Percentiles rank a stretch among this genome's conserved stretches.
These are phyloP conservation scores for Francoa sonchifolia DNA, from an alignment of 441 rosid genomes.

Conservation along the genomic window DNA sequence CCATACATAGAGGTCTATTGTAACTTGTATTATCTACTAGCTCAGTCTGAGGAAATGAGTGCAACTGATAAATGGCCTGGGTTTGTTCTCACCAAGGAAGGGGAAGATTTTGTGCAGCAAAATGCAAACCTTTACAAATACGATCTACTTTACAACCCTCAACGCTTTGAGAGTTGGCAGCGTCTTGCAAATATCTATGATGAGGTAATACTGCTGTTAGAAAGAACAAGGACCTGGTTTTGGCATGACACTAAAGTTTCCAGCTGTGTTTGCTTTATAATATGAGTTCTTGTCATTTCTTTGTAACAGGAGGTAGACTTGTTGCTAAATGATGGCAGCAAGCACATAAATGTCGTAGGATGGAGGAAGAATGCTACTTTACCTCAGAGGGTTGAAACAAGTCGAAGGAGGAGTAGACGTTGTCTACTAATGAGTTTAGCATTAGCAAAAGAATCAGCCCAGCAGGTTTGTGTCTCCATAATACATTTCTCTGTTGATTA, in stretches of 20 bases:
- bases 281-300: constrained; percentile 19
- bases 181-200: constrained; percentile 92
- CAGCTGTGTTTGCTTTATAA: constrained; percentile 7
- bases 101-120: constrained; percentile 97
- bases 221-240: background rate
- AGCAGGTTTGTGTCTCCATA: constrained; percentile 50
- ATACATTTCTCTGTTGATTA: background rate
- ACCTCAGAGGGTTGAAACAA: constrained; percentile 83
- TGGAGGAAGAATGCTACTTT: constrained; percentile 83
- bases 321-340: constrained; percentile 97
- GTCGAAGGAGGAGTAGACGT: constrained; percentile 96
- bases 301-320: constrained; percentile 87
- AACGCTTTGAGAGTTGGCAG: constrained; percentile 95
- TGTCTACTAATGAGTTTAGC: constrained; percentile 95
- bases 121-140: constrained; percentile 78
- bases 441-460: constrained; percentile 66
- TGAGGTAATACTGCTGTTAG: constrained; percentile 65
- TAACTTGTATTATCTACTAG: constrained; percentile 81
- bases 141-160: constrained; percentile 83
- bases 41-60: constrained; percentile 90
- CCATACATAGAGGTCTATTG: constrained; percentile 76
- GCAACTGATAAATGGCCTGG: constrained; percentile 99
- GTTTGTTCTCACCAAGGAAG: constrained; percentile 95
- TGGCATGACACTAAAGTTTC: constrained; percentile 11
- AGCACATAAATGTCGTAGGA: constrained; percentile 85